Conservation (phyloP, 2,329 filamentous ascomycete species). For the Colletotrichum trifolii region DNA sequence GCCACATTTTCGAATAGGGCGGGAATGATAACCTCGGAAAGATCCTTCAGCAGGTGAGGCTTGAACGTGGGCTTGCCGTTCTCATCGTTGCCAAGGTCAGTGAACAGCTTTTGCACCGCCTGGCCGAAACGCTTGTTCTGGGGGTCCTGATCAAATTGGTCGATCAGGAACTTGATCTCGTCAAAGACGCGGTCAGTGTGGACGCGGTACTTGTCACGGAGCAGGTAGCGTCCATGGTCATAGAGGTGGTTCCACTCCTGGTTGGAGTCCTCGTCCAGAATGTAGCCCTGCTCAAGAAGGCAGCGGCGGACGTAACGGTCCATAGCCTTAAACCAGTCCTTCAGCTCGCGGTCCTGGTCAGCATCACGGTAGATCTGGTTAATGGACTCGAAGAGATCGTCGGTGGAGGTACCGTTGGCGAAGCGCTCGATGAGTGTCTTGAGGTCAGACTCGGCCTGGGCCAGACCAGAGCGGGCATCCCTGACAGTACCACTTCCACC, state of each 20-base stretch:
- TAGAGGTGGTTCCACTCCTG: slow-evolving; percentile 87
- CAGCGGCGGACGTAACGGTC: slow-evolving; percentile 83
- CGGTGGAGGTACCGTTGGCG: slow-evolving; percentile 90
- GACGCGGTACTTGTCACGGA: slow-evolving; percentile 86
- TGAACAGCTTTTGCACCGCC: slow-evolving; percentile 86
- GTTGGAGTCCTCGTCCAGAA: slow-evolving; percentile 83
- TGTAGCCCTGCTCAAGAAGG: slow-evolving; percentile 89
- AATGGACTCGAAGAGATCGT: slow-evolving; percentile 87
- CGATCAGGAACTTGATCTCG: slow-evolving; percentile 88
- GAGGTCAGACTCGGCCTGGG: slow-evolving; percentile 81
- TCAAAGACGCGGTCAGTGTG: slow-evolving; percentile 90
- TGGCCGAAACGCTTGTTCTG: slow-evolving; percentile 85
- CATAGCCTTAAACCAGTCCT: slow-evolving; percentile 86
- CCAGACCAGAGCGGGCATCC: slow-evolving; percentile 76
- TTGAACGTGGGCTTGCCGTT: slow-evolving; percentile 91
- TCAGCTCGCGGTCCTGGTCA: slow-evolving; percentile 86
- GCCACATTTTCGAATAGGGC: slow-evolving; percentile 83
- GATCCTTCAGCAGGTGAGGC: slow-evolving; percentile 88
- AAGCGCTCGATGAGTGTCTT: slow-evolving; percentile 94
- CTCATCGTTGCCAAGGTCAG: slow-evolving; percentile 85
- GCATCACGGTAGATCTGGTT: slow-evolving; percentile 88
- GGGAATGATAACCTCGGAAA: slow-evolving; percentile 88
- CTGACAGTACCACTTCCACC: slow-evolving; percentile 76
- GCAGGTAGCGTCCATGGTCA: slow-evolving; percentile 85
- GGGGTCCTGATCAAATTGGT: slow-evolving; percentile 89